Evolutionary conservation across 106 monocot genomes (phyloP), one percentile per base, ranked within the genome.

Genomic region (Dioscorea zingiberensis): DNA sequence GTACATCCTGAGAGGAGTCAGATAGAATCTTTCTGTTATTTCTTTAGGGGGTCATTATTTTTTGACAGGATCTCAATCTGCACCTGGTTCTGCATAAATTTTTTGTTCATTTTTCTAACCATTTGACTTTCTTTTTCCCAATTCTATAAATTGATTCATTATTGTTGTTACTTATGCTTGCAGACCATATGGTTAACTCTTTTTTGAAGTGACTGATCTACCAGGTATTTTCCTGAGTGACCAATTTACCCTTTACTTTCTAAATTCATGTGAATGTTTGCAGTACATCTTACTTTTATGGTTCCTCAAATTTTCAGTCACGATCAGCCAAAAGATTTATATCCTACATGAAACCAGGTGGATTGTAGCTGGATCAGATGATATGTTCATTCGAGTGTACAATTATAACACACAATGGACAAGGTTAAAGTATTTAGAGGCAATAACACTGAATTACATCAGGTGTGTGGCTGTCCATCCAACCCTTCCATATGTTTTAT

Each of bases 361-460:
- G 95, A 71, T 97, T 77, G 95, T 97, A 21, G 91, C 91, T 63
- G 95, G 95, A 67, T 91, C 95, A 69, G 95, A 97, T 76, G 91
- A 97, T 60, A 97, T 97, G 95, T 86, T 85, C 69, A 97, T 97
- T 73, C 95, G 95, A 62, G 95, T 97, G 14, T 97, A 97, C 73
- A 97, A 97, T 69, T 97, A 97, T 57, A 97, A n/a, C n/a, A 97
- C 66, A 91, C 95, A 56, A 91, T 97, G 95, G 95, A 97, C 71
- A 97, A 97, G 59, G 83, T 91, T 14, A 91, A 97, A 72, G 91
- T 91, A 23, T 97, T 91, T 71, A n/a, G 95, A 97, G 72, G 95
- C 95, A 15, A n/a, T n/a, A 91, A 97, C 75, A 97, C 91, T 60
- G 95, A n/a, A 97, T 76, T 97, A 97, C 69, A 97, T 91, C 13